These are phyloP conservation scores for Tetrapisispora pingtungensis DNA, from an alignment of 805 yeast species.

Conservation along the genomic window DNA sequence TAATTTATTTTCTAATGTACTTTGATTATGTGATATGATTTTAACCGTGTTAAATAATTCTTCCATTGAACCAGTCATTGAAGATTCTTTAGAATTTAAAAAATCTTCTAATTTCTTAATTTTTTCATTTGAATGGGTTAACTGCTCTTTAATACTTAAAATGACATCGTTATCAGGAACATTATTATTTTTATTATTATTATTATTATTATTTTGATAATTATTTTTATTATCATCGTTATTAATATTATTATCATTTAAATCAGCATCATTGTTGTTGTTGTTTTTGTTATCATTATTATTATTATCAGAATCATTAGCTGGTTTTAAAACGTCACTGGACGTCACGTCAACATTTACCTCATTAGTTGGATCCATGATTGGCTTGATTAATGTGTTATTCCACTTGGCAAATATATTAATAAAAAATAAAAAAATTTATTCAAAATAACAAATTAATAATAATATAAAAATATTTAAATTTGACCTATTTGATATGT, in stretches of 20 bases:
- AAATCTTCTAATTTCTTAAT: constrained; percentile 12
- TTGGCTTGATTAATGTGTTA: no score
- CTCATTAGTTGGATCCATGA: background rate
- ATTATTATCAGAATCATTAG: background rate
- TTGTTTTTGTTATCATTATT: no score
- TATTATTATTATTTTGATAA: constrained; percentile 33
- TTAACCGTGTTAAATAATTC: constrained; percentile 21
- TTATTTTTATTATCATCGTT: no score
- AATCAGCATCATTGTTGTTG: no score
- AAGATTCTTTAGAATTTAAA: constrained; percentile 11
- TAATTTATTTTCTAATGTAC: constrained; percentile 27
- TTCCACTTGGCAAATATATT: no score
- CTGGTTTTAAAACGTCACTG: background rate
- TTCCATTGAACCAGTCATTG: constrained; percentile 13
- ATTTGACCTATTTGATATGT: no score
- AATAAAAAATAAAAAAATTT: no score
- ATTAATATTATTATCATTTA: no score
- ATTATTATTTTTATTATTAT: constrained; percentile 18
- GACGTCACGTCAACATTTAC: background rate
- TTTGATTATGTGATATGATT: constrained; percentile 26
- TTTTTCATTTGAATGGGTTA: constrained; percentile 2
- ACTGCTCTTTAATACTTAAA: constrained; percentile 24
- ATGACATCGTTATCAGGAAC: constrained; percentile 20
- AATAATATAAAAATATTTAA: no score
- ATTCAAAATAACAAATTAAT: no score